These are phyloP conservation scores for Fusarium pininemorale DNA, from an alignment of 2,329 filamentous ascomycete species.

Conservation along the genomic window DNA sequence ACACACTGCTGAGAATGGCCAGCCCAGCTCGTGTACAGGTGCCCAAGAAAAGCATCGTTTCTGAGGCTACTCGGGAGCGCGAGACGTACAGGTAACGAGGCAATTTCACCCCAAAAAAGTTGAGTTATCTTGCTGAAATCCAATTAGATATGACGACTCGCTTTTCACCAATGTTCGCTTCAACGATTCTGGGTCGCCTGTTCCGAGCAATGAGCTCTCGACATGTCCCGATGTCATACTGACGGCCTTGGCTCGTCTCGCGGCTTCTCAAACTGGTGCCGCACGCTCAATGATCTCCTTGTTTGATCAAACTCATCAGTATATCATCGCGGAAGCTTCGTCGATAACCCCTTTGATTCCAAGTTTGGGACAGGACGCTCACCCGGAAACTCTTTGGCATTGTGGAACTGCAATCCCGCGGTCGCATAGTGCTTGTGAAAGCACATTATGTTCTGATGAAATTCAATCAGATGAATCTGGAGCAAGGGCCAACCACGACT, in stretches of 20 bases:
- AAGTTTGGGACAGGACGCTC: constrained; percentile 9
- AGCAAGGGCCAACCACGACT: not conserved
- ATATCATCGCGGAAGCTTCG: constrained; percentile 63
- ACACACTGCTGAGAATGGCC: constrained; percentile 1
- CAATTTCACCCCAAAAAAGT: not conserved
- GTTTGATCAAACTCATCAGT: constrained; percentile 58
- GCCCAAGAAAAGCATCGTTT: constrained; percentile 22
- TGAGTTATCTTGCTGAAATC: not conserved
- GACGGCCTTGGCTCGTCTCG: constrained; percentile 61
- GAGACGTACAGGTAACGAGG: constrained; percentile 45
- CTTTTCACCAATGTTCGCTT: constrained; percentile 23
- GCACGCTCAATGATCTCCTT: constrained; percentile 58
- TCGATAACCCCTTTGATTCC: constrained; percentile 49
- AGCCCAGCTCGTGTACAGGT: not conserved
- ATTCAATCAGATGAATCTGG: not conserved
- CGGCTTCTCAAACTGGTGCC: constrained; percentile 52
- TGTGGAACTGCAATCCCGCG: constrained; percentile 48
- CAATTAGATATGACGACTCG: constrained; percentile 15
- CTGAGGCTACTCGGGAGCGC: constrained; percentile 43
- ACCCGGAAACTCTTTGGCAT: constrained; percentile 35
- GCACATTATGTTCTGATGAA: constrained; percentile 33
- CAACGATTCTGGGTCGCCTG: constrained; percentile 37
- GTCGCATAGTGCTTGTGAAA: constrained; percentile 42
- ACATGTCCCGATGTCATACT: constrained; percentile 50
- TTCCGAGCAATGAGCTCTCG: constrained; percentile 40